phyloP scores from a whole-genome alignment of 202 grass and related monocot species.

The Cymbopogon flexuosus region DNA sequence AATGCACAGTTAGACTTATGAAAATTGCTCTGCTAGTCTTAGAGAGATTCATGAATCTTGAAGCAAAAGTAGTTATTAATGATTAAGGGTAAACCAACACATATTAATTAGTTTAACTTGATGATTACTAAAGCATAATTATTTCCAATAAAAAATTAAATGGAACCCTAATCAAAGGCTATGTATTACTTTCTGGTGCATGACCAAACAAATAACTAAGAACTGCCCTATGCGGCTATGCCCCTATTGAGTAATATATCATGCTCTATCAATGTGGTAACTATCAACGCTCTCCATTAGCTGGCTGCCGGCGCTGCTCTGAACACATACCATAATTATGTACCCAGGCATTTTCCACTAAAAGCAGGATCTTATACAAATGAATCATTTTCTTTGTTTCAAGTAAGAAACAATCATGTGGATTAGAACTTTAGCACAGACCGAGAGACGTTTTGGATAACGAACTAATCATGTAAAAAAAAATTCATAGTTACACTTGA shows the following conservation, averaged over 20 bases:
- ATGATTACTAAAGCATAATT: neutral
- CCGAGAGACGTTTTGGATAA: neutral
- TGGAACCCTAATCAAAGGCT: neutral
- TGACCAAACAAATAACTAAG: neutral
- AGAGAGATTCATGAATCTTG: neutral
- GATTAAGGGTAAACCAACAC: neutral
- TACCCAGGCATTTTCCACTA: neutral
- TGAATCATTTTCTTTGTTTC: neutral
- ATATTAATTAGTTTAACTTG: neutral
- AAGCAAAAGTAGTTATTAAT: neutral
- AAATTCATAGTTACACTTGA: neutral
- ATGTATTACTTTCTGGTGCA: neutral
- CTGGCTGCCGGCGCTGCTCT: neutral
- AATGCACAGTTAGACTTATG: neutral
- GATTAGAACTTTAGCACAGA: neutral
- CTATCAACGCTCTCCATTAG: neutral
- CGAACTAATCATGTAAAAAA: neutral
- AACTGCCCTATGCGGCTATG: neutral
- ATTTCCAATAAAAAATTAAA: neutral
- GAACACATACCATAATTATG: neutral
- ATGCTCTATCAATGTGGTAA: neutral
- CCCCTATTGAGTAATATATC: neutral
- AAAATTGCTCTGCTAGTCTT: neutral
- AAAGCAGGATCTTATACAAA: neutral
- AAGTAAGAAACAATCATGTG: neutral